These are phyloP conservation scores for Pseudonitzschia multiseries DNA, from an alignment of 108 stramenopile genomes.

Conservation along the genomic window DNA sequence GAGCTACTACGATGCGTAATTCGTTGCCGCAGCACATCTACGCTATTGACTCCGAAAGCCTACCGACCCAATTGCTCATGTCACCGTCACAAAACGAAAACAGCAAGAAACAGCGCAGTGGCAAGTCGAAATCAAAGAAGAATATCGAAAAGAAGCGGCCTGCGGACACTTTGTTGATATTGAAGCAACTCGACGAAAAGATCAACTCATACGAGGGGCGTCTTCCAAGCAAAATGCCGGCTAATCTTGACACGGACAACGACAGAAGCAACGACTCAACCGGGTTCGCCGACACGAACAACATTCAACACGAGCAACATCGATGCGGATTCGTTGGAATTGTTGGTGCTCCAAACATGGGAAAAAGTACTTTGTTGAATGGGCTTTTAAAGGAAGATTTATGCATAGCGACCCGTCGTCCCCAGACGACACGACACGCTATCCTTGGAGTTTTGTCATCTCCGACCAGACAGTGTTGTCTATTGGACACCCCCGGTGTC, in stretches of 20 bases:
- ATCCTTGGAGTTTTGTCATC: conserved; percentile 83
- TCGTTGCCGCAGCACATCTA: not conserved
- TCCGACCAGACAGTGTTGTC: conserved; percentile 68
- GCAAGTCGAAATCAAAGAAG: not conserved
- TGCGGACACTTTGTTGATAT: conserved; percentile 6
- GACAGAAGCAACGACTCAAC: conserved; percentile 1
- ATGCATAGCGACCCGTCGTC: conserved; percentile 79
- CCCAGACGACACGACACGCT: conserved; percentile 91
- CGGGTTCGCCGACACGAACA: too few relatives aligned
- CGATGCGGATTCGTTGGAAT: conserved; percentile 70
- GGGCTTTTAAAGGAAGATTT: conserved; percentile 73
- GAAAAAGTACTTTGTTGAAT: conserved; percentile 89
- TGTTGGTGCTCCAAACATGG: conserved; percentile 92
- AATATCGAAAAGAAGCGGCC: conserved; percentile 6
- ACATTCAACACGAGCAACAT: conserved; percentile 27
- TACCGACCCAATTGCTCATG: not conserved
- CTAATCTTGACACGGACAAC: not conserved
- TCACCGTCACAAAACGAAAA: not conserved
- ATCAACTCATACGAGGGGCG: conserved; percentile 36
- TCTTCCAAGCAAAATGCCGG: conserved; percentile 17
- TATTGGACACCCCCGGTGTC: conserved; percentile 91
- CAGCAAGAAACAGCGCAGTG: not conserved
- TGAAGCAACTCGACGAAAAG: conserved; percentile 22
- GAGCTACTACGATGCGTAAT: not conserved
- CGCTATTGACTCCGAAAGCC: not conserved